Conservation (phyloP, 306 rosid species). For the Cicer pinnatifidum region DNA sequence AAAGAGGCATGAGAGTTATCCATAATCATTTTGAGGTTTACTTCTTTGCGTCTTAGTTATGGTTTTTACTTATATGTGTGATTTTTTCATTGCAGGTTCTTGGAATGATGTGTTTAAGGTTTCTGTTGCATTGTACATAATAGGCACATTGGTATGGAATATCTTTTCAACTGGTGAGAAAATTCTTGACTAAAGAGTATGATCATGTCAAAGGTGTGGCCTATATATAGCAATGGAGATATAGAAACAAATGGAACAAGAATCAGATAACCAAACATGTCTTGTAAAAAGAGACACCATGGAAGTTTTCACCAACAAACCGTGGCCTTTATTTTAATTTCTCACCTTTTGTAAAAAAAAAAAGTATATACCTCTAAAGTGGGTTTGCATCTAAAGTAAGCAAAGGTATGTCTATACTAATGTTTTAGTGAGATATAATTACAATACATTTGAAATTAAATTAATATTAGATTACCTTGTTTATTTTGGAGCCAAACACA, state of each 20-base stretch:
- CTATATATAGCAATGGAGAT: not conserved
- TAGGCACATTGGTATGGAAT: constrained; percentile 88
- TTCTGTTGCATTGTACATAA: constrained; percentile 56
- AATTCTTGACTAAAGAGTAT: constrained; percentile 60
- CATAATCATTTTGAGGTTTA: not conserved
- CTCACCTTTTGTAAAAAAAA: constrained; percentile 22
- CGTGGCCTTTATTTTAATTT: constrained; percentile 45
- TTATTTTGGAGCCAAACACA: constrained; percentile 33
- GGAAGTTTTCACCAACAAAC: constrained; percentile 47
- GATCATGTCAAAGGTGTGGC: constrained; percentile 32
- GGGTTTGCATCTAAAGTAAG: constrained; percentile 32
- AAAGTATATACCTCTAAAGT: constrained; percentile 5
- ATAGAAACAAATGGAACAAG: not conserved
- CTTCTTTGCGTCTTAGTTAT: constrained; percentile 47
- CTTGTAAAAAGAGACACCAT: constrained; percentile 40
- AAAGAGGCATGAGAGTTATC: constrained; percentile 57
- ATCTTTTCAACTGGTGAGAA: constrained; percentile 88
- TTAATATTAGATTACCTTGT: constrained; percentile 18
- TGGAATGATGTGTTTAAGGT: constrained; percentile 56
- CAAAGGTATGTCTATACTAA: constrained; percentile 16
- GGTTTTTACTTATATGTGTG: constrained; percentile 42
- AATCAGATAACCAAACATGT: not conserved
- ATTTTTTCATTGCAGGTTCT: constrained; percentile 26
- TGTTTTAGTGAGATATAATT: constrained; percentile 4
- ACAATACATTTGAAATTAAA: constrained; percentile 2